Percentiles rank a stretch among this genome's conserved stretches.
Evolutionary conservation across 1,284 basidiomycete genomes (phyloP).

Genomic region (Pisolithus thermaeus): DNA sequence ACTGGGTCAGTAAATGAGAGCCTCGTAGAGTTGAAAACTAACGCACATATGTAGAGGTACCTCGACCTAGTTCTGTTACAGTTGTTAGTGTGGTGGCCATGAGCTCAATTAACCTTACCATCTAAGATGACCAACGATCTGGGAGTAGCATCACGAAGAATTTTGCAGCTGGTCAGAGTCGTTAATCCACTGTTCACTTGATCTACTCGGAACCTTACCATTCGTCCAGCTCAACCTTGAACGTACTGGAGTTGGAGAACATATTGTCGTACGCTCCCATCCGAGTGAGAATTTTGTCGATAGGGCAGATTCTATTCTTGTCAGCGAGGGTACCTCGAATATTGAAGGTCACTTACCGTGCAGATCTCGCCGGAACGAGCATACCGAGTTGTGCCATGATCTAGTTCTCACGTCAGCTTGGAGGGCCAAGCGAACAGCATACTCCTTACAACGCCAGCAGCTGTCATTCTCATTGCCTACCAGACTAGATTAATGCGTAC

Average conservation of each 20-base stretch:
- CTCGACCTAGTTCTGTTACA: conserved; percentile 76
- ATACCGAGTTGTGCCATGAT: conserved; percentile 99
- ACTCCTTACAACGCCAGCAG: conserved; percentile 69
- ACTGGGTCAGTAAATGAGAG: background rate
- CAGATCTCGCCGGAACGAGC: conserved; percentile 84
- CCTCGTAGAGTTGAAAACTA: conserved; percentile 5
- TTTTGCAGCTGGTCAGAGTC: conserved; percentile 67
- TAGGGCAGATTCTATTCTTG: conserved; percentile 66
- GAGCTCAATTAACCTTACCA: conserved; percentile 44
- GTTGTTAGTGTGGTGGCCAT: conserved; percentile 8
- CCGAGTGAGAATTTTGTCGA: conserved; percentile 92
- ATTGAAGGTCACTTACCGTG: conserved; percentile 46
- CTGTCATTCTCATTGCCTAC: conserved; percentile 93
- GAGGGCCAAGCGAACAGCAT: background rate
- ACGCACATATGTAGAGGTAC: conserved; percentile 79
- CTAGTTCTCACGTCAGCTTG: conserved; percentile 31
- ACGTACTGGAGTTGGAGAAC: conserved; percentile 92
- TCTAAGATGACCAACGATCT: conserved; percentile 93
- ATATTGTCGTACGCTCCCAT: conserved; percentile 99
- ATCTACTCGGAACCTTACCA: conserved; percentile 43
- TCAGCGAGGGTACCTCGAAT: background rate
- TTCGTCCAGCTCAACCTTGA: conserved; percentile 96
- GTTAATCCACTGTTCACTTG: background rate
- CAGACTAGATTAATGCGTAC: conserved; percentile 3
- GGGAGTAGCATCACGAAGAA: conserved; percentile 85